These are phyloP conservation scores for Exophiala spinifera DNA, from an alignment of 2,329 filamentous ascomycete genomes.

Conservation along the genomic window DNA sequence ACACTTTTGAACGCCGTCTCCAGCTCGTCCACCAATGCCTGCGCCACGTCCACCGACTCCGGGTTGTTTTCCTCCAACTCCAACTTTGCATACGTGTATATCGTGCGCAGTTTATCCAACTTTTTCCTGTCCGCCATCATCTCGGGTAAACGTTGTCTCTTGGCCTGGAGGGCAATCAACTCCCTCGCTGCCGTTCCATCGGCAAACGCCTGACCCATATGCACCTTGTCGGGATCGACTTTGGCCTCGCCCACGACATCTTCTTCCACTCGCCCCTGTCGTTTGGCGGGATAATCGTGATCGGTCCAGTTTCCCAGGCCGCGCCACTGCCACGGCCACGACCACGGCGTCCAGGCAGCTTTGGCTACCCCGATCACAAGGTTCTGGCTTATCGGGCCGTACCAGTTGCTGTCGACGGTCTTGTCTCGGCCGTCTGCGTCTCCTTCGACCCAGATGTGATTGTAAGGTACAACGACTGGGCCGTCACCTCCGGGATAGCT, in stretches of 20 bases:
- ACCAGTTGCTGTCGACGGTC: constrained; percentile 81
- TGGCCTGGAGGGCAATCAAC: constrained; percentile 11
- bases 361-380: constrained; percentile 73
- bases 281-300: constrained; percentile 36
- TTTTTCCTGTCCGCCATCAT: constrained; percentile 14
- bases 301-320: constrained; percentile 48
- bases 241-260: constrained; percentile 22
- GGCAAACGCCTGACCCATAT: constrained; percentile 9
- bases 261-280: constrained; percentile 28
- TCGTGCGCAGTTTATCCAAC: constrained; percentile 7
- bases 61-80: constrained; percentile 16
- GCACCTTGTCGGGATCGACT: constrained; percentile 20
- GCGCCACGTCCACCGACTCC: constrained; percentile 18
- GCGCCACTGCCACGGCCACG: constrained; percentile 48
- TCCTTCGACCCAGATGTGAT: constrained; percentile 93
- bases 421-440: constrained; percentile 68
- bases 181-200: constrained; percentile 16
- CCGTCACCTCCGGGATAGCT: constrained; percentile 54
- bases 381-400: constrained; percentile 75
- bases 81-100: constrained; percentile 14
- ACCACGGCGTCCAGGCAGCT: constrained; percentile 59
- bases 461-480: constrained; percentile 66
- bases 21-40: constrained; percentile 19
- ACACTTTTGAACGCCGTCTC: constrained; percentile 17
- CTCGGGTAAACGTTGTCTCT: constrained; percentile 5